Percentiles rank a stretch among this genome's conserved stretches.
Evolutionary conservation across 164 flowering plant species (phyloP).

Genomic region (Platanus orientalis): DNA sequence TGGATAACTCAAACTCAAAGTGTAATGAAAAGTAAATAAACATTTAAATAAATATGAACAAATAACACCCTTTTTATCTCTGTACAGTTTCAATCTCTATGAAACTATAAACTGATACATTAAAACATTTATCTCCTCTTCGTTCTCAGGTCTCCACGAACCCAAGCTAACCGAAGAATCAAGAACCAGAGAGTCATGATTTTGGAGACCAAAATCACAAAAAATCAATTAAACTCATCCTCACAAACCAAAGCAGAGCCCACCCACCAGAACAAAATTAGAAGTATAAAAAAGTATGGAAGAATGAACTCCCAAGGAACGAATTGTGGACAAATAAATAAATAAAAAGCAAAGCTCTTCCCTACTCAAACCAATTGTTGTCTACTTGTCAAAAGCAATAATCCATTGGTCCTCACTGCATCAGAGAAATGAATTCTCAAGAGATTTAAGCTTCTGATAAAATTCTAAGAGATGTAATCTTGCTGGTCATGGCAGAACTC

Average conservation of each 20-base stretch:
- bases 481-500: slow-evolving; percentile 67
- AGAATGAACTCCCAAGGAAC: slow-evolving; percentile 7
- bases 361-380: slow-evolving; percentile 33
- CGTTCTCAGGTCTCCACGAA: slow-evolving; percentile 1
- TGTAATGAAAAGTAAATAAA: too few species aligned
- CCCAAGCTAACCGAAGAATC: slow-evolving; percentile 3
- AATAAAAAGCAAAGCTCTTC: background rate
- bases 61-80: slow-evolving; percentile 7
- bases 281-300: background rate
- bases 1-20: too few species aligned
- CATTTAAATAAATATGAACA: slow-evolving; percentile 1
- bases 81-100: slow-evolving; percentile 17
- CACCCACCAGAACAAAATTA: background rate
- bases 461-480: slow-evolving; percentile 26
- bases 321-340: background rate
- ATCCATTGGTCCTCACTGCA: slow-evolving; percentile 33
- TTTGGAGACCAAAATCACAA: slow-evolving; percentile 7
- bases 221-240: slow-evolving; percentile 9
- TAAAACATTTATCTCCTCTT: background rate
- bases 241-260: slow-evolving; percentile 14
- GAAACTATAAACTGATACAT: background rate
- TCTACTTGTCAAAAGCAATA: slow-evolving; percentile 5
- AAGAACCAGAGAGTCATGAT: background rate
- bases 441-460: background rate
- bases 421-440: background rate